Base-by-base conservation (phyloP, 2,329 filamentous ascomycete species). In the Calonectria pseudoreteaudii region DNA sequence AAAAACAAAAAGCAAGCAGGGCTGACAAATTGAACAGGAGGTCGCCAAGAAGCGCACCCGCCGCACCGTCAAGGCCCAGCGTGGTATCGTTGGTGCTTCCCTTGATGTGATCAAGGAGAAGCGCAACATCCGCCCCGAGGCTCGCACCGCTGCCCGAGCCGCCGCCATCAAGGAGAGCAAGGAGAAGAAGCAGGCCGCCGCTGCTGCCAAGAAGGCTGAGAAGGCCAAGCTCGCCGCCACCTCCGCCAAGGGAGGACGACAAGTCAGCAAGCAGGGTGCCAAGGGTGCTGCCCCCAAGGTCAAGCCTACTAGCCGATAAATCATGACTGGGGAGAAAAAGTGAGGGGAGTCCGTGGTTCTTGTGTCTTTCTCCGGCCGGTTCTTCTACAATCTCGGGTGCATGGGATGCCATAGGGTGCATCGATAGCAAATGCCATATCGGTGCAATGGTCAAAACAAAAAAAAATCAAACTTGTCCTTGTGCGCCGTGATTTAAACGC, bases 31-130 rank as follows among this genome's bases (percentile, higher is more conserved):
- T 70, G 73, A 85, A 91, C 88, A 99, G 97, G 97, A 99, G 93
- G 94, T 98, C 86, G 95, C 96, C 91, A 99, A 99, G 94, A 98
- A 98, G 94, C 96, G 97, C 86, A 95, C 95, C 82, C 97, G 97
- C 91, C 95, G 95, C 86, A 95, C 95, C 85, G 95, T 99, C 90
- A 99, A 99, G 94, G 88, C 94, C 88, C 97, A 99, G 93, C 96
- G 97, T 91, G 96, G 94, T 86, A 98, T 99, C 88, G 97, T 99
- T 83, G 97, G 97, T 92, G 97, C 97, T 82, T 98, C 97, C 79
- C 96, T 99, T 88, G 97, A 99, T 87, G 95, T 98, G 86, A 98
- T 99, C 93, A 98, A 98, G 94, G 97, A 99, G 93, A 95, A 95
- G 90, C 96, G 97, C 86, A 88, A 92, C 83, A 93, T 95, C 92